A percentile compares a stretch with the other conserved stretches of the same genome.
Evolutionary conservation across 208 protist genomes (phyloP).

Genomic region (Leishmania guyanensis): DNA sequence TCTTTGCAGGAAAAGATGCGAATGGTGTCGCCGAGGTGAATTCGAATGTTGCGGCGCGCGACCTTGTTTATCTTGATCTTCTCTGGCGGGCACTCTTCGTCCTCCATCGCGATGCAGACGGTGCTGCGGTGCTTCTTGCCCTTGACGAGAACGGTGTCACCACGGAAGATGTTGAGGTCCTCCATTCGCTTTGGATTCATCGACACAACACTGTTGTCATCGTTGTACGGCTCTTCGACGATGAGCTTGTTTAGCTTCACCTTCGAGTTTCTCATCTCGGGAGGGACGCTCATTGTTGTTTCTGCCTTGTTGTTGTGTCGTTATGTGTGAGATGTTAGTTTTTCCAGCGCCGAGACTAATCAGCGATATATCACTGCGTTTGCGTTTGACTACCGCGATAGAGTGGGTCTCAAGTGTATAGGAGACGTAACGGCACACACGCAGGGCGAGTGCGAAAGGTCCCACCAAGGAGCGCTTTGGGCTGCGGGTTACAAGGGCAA

Average conservation of each 20-base stretch:
- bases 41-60: constrained; percentile 98
- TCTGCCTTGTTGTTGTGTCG: background rate
- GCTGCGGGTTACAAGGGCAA: background rate
- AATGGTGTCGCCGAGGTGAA: constrained; percentile 98
- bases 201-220: constrained; percentile 98
- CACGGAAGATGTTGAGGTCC: constrained; percentile 98
- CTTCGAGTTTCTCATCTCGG: constrained; percentile 10
- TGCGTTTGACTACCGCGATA: background rate
- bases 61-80: constrained; percentile 99
- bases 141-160: constrained; percentile 97
- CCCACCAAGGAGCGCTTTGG: background rate
- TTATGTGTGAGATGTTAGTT: background rate
- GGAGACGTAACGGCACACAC: background rate
- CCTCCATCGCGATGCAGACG: constrained; percentile 97
- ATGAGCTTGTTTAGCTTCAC: constrained; percentile 96
- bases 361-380: background rate
- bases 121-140: constrained; percentile 98
- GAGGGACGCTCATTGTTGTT: constrained; percentile 24
- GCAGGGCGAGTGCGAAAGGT: background rate
- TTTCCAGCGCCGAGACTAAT: background rate
- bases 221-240: constrained; percentile 97
- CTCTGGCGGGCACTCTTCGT: constrained; percentile 92
- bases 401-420: background rate
- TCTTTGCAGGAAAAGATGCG: constrained; percentile 96
- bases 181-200: constrained; percentile 96